Percentiles rank a stretch among this genome's conserved stretches.
phyloP scores from a whole-genome alignment of 495 filamentous ascomycete genomes.

The Penicillium argentinense region DNA sequence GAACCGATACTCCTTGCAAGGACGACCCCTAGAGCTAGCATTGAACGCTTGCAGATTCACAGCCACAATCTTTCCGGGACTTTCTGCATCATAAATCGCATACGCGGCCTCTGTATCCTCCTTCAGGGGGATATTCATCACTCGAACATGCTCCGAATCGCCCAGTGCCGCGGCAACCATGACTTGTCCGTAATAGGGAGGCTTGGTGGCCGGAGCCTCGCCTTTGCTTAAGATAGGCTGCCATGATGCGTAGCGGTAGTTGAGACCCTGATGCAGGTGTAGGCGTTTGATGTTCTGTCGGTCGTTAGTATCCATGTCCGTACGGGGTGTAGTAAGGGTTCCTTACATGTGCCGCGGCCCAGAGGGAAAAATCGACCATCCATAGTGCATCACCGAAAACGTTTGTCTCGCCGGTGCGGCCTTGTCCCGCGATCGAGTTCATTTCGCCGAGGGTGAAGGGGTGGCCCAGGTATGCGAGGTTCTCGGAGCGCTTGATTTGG shows the following conservation, averaged over 20 bases:
- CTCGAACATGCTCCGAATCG: not conserved
- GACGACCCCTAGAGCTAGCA: not conserved
- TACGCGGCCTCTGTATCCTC: slow-evolving; percentile 17
- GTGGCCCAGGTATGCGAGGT: slow-evolving; percentile 15
- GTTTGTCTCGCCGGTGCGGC: slow-evolving; percentile 10
- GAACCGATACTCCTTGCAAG: slow-evolving; percentile 12
- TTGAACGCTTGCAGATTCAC: slow-evolving; percentile 12
- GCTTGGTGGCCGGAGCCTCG: slow-evolving; percentile 4
- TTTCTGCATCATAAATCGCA: slow-evolving; percentile 7
- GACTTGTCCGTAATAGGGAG: slow-evolving; percentile 22
- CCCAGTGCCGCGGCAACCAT: slow-evolving; percentile 15
- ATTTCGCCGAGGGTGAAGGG: slow-evolving; percentile 14
- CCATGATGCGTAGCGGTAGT: slow-evolving; percentile 24
- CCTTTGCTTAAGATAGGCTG: slow-evolving; percentile 18
- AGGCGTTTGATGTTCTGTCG: slow-evolving; percentile 19
- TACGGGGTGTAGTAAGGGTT: no score
- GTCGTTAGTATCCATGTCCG: not conserved
- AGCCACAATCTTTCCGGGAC: slow-evolving; percentile 8
- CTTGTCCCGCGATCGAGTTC: slow-evolving; percentile 19
- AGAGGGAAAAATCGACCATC: slow-evolving; percentile 20
- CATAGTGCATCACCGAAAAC: slow-evolving; percentile 20
- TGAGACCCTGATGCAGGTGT: slow-evolving; percentile 22
- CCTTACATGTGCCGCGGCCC: slow-evolving; percentile 18
- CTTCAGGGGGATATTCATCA: slow-evolving; percentile 14
- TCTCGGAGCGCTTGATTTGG: slow-evolving; percentile 13